Evolutionary conservation across 257 asterid genomes (phyloP).

Genomic region (Voacanga thouarsii): DNA sequence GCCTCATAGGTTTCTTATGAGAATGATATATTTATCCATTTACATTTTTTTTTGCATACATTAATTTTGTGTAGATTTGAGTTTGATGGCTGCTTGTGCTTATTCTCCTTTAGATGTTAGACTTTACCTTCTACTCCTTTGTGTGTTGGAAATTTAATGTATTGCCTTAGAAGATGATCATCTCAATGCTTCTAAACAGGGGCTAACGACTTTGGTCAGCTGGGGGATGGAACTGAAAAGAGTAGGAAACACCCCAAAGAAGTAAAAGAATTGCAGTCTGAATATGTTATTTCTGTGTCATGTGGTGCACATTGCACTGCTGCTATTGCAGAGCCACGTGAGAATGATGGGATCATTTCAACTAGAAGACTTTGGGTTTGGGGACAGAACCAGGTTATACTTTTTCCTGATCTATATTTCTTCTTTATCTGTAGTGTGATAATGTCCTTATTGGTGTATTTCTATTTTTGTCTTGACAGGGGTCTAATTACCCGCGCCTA

Average conservation of each 20-base stretch:
- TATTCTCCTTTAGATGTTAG: not conserved
- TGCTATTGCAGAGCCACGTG: slow-evolving; percentile 83
- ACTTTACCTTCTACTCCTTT: not conserved
- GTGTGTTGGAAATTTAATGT: not conserved
- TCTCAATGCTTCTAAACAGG: slow-evolving; percentile 43
- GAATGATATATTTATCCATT: not conserved
- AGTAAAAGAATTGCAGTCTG: slow-evolving; percentile 68
- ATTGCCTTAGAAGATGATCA: not conserved
- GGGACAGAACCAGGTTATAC: slow-evolving; percentile 94
- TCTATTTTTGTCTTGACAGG: slow-evolving; percentile 38
- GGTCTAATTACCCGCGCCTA: slow-evolving; percentile 71
- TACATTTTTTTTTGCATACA: not conserved
- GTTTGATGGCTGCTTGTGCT: not conserved
- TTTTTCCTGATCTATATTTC: slow-evolving; percentile 11
- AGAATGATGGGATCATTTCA: slow-evolving; percentile 74
- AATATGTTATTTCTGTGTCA: slow-evolving; percentile 73
- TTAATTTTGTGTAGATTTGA: not conserved
- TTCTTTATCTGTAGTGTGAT: slow-evolving; percentile 8
- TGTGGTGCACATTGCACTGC: slow-evolving; percentile 97
- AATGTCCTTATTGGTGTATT: not conserved
- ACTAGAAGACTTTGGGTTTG: slow-evolving; percentile 87
- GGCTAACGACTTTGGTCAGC: slow-evolving; percentile 95
- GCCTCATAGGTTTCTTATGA: not conserved
- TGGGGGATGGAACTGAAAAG: slow-evolving; percentile 88
- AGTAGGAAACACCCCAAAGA: slow-evolving; percentile 71